phyloP scores from a whole-genome alignment of 768 basidiomycete genomes.

The Pisolithus microcarpus region DNA sequence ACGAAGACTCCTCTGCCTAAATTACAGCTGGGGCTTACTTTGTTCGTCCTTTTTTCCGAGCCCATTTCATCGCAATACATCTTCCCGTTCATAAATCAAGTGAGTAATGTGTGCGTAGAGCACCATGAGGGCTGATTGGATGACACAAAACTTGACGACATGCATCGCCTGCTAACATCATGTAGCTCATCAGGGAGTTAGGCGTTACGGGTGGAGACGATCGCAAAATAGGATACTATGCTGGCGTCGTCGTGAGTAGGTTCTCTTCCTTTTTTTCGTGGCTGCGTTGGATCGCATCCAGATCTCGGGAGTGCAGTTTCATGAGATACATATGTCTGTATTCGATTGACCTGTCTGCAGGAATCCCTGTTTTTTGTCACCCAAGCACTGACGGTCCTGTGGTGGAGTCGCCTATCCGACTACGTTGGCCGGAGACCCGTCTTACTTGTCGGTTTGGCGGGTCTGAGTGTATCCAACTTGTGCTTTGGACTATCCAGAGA shows the following conservation, averaged over 20 bases:
- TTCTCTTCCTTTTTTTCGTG: too few species aligned
- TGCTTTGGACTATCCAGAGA: slow-evolving; percentile 68
- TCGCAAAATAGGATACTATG: slow-evolving; percentile 61
- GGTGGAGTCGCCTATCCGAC: slow-evolving; percentile 73
- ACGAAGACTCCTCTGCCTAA: slow-evolving; percentile 42
- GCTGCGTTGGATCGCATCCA: too few species aligned
- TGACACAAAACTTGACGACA: background rate
- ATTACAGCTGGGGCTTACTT: slow-evolving; percentile 40
- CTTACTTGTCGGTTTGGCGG: too few species aligned
- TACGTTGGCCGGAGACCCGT: slow-evolving; percentile 49
- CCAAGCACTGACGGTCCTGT: slow-evolving; percentile 60
- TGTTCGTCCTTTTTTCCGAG: slow-evolving; percentile 48
- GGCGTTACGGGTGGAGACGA: slow-evolving; percentile 59
- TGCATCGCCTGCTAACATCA: background rate
- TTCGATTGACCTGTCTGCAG: slow-evolving; percentile 8
- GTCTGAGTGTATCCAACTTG: slow-evolving; percentile 54
- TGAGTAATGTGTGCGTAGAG: slow-evolving; percentile 7
- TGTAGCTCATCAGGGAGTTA: slow-evolving; percentile 54
- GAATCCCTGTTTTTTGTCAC: slow-evolving; percentile 14
- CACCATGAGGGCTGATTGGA: background rate
- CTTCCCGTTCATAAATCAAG: slow-evolving; percentile 59
- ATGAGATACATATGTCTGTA: background rate
- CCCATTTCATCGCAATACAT: slow-evolving; percentile 52
- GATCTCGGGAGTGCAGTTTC: too few species aligned
- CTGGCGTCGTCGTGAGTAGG: slow-evolving; percentile 45